A percentile compares a stretch with the other conserved stretches of the same genome.
These are phyloP conservation scores for Cokeromyces recurvatus DNA, from an alignment of 371 early-diverging fungal genomes.

Conservation along the genomic window DNA sequence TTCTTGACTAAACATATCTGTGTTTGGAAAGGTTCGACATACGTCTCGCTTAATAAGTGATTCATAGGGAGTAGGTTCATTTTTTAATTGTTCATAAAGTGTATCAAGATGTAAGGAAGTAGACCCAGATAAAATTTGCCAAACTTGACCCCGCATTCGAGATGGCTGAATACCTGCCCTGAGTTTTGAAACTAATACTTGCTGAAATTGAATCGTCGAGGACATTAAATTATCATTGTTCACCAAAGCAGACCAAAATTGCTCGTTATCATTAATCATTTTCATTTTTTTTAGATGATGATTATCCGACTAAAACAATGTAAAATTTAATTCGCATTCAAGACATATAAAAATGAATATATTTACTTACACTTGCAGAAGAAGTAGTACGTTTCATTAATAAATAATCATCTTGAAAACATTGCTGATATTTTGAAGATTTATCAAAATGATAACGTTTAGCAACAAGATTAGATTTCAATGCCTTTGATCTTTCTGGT, in stretches of 20 bases:
- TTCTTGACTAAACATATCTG: constrained; percentile 79
- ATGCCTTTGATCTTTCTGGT: too few species aligned
- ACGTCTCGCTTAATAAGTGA: constrained; percentile 85
- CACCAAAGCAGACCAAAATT: neutral
- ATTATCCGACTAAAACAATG: too few species aligned
- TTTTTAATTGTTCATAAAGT: constrained; percentile 74
- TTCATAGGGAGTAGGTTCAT: constrained; percentile 75
- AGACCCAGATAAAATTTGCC: constrained; percentile 83
- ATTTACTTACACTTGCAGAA: too few species aligned
- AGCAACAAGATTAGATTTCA: too few species aligned
- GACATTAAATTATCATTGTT: constrained; percentile 50
- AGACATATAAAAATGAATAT: too few species aligned
- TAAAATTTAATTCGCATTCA: too few species aligned
- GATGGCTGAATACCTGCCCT: constrained; percentile 72
- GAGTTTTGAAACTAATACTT: constrained; percentile 56
- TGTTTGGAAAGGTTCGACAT: constrained; percentile 83
- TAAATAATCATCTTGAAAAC: too few species aligned
- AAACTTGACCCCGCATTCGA: constrained; percentile 76
- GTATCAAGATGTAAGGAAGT: constrained; percentile 70
- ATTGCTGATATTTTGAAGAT: too few species aligned
- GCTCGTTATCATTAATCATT: constrained; percentile 13
- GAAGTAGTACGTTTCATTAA: too few species aligned
- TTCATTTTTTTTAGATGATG: too few species aligned
- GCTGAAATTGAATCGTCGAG: constrained; percentile 27
- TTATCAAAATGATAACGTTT: too few species aligned